Evolutionary conservation across 2,329 filamentous ascomycete genomes (phyloP), one percentile per base, ranked within the genome.

Genomic region (Aspergillus costaricaensis): DNA sequence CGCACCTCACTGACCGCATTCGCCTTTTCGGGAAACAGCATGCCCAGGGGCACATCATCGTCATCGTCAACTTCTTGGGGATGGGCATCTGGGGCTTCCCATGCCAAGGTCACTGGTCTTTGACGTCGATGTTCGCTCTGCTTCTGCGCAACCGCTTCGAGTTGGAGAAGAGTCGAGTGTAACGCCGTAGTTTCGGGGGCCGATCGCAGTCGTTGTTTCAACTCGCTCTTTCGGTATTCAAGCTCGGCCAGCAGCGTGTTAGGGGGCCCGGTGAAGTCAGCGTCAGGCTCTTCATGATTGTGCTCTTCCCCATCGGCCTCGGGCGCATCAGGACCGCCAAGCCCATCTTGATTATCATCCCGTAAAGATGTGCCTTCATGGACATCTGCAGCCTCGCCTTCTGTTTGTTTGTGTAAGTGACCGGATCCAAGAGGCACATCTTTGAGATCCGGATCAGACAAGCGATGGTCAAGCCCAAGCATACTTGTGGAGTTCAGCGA

Each of bases 231-330:
- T 54, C 95, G 89, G 65, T 96, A 80, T 73, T 97, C 92, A 7
- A 99, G 81, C 74, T 99, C 95, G 0, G 95, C 95, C 23, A 99
- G 85, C 0, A 99, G 83, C 0, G 95, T 99, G 1, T 92, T 96
- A 0, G 95, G 95, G 4, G 88, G 85, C 0, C 91, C 91, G 56
- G 88, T 83, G 64, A 86, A 89, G 1, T 73, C 72, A 15, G 67
- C 65, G n/a, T 71, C 74, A 15, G 78, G 81, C 23, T 81, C 77
- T 25, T 82, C 81, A 4, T 19, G 17, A 23, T n/a, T 32, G 9
- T 80, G 78, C 3, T 78, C 77, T 3, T 67, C 67, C 32, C 66
- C 63, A 43, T 67, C 59, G n/a, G 63, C 60, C 57, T 61, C 50
- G 57, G 39, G 65, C 17, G 60, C 39, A 57, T 65, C 65, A 39